A percentile compares a stretch with the other conserved stretches of the same genome.
phyloP scores from a whole-genome alignment of 225 moss, liverwort and hornwort species.

The Lunularia cruciata region DNA sequence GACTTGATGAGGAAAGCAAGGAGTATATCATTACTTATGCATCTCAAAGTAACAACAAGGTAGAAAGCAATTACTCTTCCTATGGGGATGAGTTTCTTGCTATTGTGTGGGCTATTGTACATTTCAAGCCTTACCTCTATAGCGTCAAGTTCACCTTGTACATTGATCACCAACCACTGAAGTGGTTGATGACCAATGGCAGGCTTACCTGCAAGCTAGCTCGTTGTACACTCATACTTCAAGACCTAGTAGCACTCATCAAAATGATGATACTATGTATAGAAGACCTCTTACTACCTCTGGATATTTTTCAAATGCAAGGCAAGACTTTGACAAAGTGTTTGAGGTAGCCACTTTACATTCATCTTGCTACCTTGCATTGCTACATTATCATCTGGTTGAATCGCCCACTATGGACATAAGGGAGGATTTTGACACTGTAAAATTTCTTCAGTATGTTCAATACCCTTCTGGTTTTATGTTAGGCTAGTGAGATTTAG shows the following conservation, averaged over 20 bases:
- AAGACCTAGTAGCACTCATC: slow-evolving; percentile 8
- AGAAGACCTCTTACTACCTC: background rate
- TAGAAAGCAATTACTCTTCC: too few species aligned
- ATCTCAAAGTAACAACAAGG: slow-evolving; percentile 5
- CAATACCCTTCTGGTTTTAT: background rate
- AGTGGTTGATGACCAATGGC: slow-evolving; percentile 17
- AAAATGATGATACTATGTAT: slow-evolving; percentile 7
- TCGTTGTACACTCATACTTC: background rate
- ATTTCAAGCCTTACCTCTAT: slow-evolving; percentile 20
- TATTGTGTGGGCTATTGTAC: slow-evolving; percentile 13
- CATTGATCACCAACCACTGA: slow-evolving; percentile 10
- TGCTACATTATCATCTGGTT: background rate
- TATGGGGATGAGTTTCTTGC: slow-evolving; percentile 22
- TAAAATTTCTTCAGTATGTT: background rate
- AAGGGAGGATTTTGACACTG: background rate
- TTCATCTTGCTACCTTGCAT: background rate
- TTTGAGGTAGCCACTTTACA: background rate
- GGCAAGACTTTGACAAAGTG: background rate
- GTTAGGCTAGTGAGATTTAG: background rate
- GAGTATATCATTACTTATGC: slow-evolving; percentile 18
- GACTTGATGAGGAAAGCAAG: background rate
- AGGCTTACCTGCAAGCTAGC: slow-evolving; percentile 16
- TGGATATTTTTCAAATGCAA: background rate
- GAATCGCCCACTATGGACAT: background rate
- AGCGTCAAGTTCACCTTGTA: slow-evolving; percentile 1